Conservation (phyloP, 2,329 filamentous ascomycete species). For the Geosmithia morbida region DNA sequence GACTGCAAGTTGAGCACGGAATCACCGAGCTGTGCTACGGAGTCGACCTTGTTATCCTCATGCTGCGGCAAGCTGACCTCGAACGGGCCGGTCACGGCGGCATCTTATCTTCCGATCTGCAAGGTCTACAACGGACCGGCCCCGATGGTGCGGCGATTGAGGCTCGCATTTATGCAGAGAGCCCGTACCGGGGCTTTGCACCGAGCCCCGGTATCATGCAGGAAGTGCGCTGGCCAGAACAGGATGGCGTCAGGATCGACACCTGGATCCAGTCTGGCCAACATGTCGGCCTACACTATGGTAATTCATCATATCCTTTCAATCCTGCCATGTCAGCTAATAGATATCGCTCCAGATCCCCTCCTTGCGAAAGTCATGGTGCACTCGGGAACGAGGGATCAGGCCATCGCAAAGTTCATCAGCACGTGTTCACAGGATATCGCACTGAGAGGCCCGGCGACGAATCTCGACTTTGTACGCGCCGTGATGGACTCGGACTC, state of each 20-base stretch:
- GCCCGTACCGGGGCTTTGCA: constrained; percentile 39
- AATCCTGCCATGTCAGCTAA: not conserved
- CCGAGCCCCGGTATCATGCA: constrained; percentile 46
- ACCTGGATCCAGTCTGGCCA: constrained; percentile 47
- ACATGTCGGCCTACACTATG: constrained; percentile 39
- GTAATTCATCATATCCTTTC: not conserved
- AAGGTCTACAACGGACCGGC: constrained; percentile 1
- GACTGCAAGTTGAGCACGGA: constrained; percentile 29
- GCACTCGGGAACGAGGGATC: constrained; percentile 17
- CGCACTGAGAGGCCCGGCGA: constrained; percentile 30
- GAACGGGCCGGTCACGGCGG: constrained; percentile 4
- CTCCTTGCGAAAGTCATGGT: constrained; percentile 45
- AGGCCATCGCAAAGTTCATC: constrained; percentile 27
- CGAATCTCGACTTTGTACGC: constrained; percentile 40
- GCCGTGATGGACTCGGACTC: constrained; percentile 28
- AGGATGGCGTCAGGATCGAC: constrained; percentile 37
- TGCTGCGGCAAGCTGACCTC: constrained; percentile 18
- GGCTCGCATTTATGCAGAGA: constrained; percentile 24
- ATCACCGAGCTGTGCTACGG: constrained; percentile 61
- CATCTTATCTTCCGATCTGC: constrained; percentile 1
- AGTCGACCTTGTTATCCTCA: constrained; percentile 52
- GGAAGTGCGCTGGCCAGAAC: constrained; percentile 35
- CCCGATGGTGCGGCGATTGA: constrained; percentile 18
- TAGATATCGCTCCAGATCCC: constrained; percentile 20
- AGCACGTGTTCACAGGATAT: constrained; percentile 26